Evolutionary conservation across 176 grass and related monocot genomes (phyloP).

Genomic region (Eragrostis nindensis): DNA sequence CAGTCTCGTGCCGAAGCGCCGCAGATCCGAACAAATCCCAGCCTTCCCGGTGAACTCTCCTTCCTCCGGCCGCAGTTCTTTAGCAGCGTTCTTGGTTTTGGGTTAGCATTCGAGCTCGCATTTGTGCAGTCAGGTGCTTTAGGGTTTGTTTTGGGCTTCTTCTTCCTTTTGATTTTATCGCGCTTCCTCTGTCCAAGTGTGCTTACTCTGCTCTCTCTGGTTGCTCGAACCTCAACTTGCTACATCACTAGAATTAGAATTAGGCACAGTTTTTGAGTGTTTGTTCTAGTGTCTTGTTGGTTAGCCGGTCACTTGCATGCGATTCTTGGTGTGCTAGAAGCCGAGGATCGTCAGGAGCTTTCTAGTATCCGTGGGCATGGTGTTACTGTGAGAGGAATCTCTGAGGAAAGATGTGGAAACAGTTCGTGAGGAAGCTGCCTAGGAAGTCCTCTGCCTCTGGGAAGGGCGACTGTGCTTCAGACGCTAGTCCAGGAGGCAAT

Average conservation of each 20-base stretch:
- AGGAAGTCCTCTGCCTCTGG: slow-evolving; percentile 57
- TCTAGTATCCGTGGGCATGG: slow-evolving; percentile 27
- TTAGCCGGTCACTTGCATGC: slow-evolving; percentile 12
- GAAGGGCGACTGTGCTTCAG: slow-evolving; percentile 41
- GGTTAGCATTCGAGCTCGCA: slow-evolving; percentile 4
- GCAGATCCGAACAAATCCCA: slow-evolving; percentile 21
- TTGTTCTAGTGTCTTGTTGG: not conserved
- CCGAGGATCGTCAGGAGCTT: not conserved
- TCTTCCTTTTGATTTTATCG: slow-evolving; percentile 18
- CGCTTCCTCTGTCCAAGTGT: slow-evolving; percentile 3
- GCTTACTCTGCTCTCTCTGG: not conserved
- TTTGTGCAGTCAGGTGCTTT: slow-evolving; percentile 11
- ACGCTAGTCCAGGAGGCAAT: slow-evolving; percentile 28
- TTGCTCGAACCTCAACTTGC: not conserved
- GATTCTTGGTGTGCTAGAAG: slow-evolving; percentile 10
- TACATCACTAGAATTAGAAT: not conserved
- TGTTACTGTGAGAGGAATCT: slow-evolving; percentile 33
- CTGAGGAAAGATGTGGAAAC: slow-evolving; percentile 64
- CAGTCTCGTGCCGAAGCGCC: slow-evolving; percentile 23
- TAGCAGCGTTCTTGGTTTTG: not conserved
- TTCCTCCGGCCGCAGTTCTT: slow-evolving; percentile 6
- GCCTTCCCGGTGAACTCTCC: slow-evolving; percentile 11
- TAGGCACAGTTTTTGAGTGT: not conserved
- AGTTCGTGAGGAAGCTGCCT: slow-evolving; percentile 68
- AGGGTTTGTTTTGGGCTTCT: slow-evolving; percentile 8